Percentiles rank a stretch among this genome's conserved stretches.
phyloP scores from a whole-genome alignment of 2,329 filamentous ascomycete genomes.

The Lasiodiplodia citricola region DNA sequence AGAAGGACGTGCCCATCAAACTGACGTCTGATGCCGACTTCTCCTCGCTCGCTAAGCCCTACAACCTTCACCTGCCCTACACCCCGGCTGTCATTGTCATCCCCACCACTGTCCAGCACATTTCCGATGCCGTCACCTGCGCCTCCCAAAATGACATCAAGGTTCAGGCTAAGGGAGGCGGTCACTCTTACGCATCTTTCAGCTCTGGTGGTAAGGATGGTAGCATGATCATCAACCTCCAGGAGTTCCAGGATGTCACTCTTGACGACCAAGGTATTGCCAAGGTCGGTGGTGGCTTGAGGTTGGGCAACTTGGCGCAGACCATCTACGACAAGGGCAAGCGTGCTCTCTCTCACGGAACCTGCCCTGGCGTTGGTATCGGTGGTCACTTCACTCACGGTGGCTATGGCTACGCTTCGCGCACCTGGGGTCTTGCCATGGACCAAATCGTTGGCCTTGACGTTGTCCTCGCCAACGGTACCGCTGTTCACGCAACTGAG shows the following conservation, averaged over 20 bases:
- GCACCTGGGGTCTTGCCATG: conserved; percentile 43
- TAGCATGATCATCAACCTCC: conserved; percentile 55
- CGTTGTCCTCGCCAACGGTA: conserved; percentile 48
- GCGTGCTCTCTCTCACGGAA: conserved; percentile 57
- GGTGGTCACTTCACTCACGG: conserved; percentile 45
- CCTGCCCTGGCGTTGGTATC: conserved; percentile 54
- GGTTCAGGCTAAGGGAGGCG: conserved; percentile 68
- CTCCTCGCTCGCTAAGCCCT: conserved; percentile 39
- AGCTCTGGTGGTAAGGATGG: conserved; percentile 57
- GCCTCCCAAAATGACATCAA: conserved; percentile 56
- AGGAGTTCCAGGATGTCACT: conserved; percentile 51
- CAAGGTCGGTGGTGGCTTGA: conserved; percentile 55
- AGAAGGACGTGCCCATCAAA: conserved; percentile 40
- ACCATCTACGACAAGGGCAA: conserved; percentile 42
- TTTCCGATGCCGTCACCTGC: conserved; percentile 64
- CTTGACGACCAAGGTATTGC: conserved; percentile 51
- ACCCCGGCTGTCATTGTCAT: conserved; percentile 63
- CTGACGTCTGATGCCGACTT: conserved; percentile 20
- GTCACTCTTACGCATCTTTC: conserved; percentile 65
- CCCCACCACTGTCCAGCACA: conserved; percentile 59
- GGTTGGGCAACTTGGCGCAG: conserved; percentile 50
- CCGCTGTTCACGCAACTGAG: conserved; percentile 41
- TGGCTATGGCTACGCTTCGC: conserved; percentile 43
- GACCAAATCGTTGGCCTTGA: conserved; percentile 42
- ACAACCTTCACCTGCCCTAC: conserved; percentile 43